Conservation (phyloP, 1,284 basidiomycete genomes). For the Trichosporon asahii region DNA sequence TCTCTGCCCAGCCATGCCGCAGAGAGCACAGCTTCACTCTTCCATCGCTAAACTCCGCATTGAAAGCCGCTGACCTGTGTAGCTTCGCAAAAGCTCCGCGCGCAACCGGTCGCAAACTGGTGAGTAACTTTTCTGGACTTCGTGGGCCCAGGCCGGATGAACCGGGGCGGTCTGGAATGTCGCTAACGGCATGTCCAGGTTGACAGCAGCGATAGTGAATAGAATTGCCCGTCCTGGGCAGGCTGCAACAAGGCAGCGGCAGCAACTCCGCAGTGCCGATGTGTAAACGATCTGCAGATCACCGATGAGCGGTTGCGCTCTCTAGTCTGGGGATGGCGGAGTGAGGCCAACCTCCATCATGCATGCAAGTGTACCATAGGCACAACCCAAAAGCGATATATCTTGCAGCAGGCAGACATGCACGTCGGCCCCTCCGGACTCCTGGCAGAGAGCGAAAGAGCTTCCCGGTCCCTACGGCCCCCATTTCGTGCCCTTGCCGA, state of each 20-base stretch:
- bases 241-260: neutral
- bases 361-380: neutral
- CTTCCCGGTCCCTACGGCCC: neutral
- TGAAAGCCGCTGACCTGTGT: neutral
- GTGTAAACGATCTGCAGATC: neutral
- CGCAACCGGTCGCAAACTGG: constrained; percentile 2
- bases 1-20: neutral
- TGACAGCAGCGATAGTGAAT: constrained; percentile 5
- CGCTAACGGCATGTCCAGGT: neutral
- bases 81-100: constrained; percentile 5
- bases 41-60: neutral
- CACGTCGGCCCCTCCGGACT: too few species aligned
- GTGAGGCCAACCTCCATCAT: neutral
- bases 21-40: neutral
- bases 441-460: too few species aligned
- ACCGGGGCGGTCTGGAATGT: neutral
- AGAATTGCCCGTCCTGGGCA: neutral
- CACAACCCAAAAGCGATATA: too few species aligned
- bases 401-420: too few species aligned
- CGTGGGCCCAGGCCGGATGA: neutral
- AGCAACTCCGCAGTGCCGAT: neutral
- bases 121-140: neutral
- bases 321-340: neutral
- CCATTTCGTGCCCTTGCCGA: neutral
- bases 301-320: too few species aligned